Evolutionary conservation across 805 yeast genomes (phyloP).

Genomic region (Saccharomycopsis selenospora): DNA sequence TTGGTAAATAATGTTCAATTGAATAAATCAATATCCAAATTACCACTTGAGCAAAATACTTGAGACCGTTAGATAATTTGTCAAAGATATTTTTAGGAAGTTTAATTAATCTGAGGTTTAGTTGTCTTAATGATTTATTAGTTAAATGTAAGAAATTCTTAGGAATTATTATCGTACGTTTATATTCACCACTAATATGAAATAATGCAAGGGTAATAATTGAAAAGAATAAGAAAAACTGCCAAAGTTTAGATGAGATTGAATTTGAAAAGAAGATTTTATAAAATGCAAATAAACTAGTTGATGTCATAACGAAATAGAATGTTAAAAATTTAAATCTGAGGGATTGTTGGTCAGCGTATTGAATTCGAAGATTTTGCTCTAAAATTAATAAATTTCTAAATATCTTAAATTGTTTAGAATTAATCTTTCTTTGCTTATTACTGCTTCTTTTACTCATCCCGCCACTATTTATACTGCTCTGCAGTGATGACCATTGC

Average conservation of each 20-base stretch:
- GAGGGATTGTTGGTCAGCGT: constrained; percentile 58
- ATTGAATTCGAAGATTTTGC: constrained; percentile 78
- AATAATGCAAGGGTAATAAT: constrained; percentile 66
- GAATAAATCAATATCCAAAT: constrained; percentile 2
- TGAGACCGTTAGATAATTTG: constrained; percentile 6
- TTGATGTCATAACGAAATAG: constrained; percentile 34
- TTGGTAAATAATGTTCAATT: constrained; percentile 10
- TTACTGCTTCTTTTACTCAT: not conserved
- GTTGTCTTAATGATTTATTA: constrained; percentile 80
- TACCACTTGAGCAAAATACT: constrained; percentile 1
- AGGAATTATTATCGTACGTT: constrained; percentile 75
- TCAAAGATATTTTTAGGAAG: constrained; percentile 28
- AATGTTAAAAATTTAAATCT: constrained; percentile 40
- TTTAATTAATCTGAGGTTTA: constrained; percentile 71
- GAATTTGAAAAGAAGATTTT: constrained; percentile 24
- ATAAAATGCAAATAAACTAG: constrained; percentile 35
- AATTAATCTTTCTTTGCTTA: constrained; percentile 1
- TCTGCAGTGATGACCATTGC: not conserved
- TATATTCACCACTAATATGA: constrained; percentile 84
- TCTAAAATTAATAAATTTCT: constrained; percentile 78
- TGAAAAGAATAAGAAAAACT: constrained; percentile 54
- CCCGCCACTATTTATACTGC: not conserved
- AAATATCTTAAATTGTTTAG: constrained; percentile 45
- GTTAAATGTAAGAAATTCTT: constrained; percentile 73
- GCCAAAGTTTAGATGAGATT: constrained; percentile 24